phyloP scores from a whole-genome alignment of 257 asterid genomes.

The Solanum rostratum region DNA sequence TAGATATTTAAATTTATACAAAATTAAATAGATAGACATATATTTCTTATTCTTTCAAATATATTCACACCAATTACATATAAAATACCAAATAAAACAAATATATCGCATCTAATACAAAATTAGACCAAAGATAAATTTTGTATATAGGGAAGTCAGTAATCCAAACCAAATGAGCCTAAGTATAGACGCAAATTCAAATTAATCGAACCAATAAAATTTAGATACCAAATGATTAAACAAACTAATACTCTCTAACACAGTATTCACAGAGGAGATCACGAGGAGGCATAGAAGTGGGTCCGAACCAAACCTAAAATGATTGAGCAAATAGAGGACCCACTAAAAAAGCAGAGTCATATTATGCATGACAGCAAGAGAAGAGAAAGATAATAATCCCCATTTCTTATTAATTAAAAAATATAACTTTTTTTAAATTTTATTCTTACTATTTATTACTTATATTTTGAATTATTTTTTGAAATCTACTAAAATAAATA shows the following conservation, averaged over 20 bases:
- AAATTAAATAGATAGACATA: too few species aligned
- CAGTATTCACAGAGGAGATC: not conserved
- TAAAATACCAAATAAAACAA: too few species aligned
- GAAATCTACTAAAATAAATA: too few species aligned
- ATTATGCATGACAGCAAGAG: not conserved
- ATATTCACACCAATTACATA: too few species aligned
- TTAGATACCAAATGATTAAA: fast-evolving
- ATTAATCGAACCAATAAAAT: not conserved
- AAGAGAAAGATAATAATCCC: not conserved
- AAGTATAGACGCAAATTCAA: too few species aligned
- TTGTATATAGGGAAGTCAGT: not conserved
- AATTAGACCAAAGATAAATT: not conserved
- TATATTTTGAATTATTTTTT: too few species aligned
- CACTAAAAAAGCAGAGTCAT: not conserved
- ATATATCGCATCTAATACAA: too few species aligned
- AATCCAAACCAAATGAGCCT: not conserved
- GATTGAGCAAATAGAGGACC: not conserved
- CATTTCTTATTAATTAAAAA: not conserved
- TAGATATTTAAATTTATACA: too few species aligned
- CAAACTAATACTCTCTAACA: not conserved
- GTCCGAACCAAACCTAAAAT: not conserved
- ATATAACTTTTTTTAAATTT: fast-evolving
- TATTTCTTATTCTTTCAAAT: too few species aligned
- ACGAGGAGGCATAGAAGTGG: not conserved
- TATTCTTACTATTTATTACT: too few species aligned